These are phyloP conservation scores for Trichothecium roseum DNA, from an alignment of 2,329 filamentous ascomycete genomes.

Conservation along the genomic window DNA sequence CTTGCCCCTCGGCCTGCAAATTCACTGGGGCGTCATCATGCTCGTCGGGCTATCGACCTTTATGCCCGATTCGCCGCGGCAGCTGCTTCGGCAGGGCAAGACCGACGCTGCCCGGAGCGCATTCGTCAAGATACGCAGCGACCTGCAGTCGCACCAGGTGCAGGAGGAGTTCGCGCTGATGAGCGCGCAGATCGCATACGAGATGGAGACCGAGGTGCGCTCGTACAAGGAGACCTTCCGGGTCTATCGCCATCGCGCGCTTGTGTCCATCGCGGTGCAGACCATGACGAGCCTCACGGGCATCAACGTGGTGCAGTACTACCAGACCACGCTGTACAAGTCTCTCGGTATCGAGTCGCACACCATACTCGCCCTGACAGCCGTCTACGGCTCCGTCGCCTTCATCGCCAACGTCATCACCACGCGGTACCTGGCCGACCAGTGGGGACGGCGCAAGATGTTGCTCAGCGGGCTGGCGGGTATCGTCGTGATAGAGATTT, in stretches of 20 bases:
- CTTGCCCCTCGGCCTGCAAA: slow-evolving; percentile 20
- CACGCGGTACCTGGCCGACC: slow-evolving; percentile 41
- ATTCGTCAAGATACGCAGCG: slow-evolving; percentile 35
- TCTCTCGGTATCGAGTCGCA: slow-evolving; percentile 38
- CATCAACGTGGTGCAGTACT: slow-evolving; percentile 44
- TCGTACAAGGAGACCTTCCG: slow-evolving; percentile 40
- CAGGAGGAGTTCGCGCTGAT: slow-evolving; percentile 43
- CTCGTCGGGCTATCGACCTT: slow-evolving; percentile 9
- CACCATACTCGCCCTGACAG: slow-evolving; percentile 41
- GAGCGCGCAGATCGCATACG: slow-evolving; percentile 43
- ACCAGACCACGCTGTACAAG: slow-evolving; percentile 42
- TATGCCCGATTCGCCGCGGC: slow-evolving; percentile 18
- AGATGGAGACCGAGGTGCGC: slow-evolving; percentile 43
- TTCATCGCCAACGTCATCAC: slow-evolving; percentile 40
- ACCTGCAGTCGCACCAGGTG: slow-evolving; percentile 30
- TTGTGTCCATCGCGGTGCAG: slow-evolving; percentile 45
- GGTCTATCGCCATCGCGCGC: slow-evolving; percentile 37
- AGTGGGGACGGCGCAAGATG: slow-evolving; percentile 51
- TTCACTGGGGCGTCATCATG: slow-evolving; percentile 11
- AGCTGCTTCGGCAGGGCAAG: slow-evolving; percentile 38
- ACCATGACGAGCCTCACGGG: slow-evolving; percentile 47
- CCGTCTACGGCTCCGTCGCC: slow-evolving; percentile 41
- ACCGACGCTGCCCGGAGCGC: slow-evolving; percentile 35
- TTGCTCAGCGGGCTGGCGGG: slow-evolving; percentile 39
- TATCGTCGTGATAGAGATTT: slow-evolving; percentile 46